phyloP scores from a whole-genome alignment of 306 rosid genomes.

The Castanea sativa region DNA sequence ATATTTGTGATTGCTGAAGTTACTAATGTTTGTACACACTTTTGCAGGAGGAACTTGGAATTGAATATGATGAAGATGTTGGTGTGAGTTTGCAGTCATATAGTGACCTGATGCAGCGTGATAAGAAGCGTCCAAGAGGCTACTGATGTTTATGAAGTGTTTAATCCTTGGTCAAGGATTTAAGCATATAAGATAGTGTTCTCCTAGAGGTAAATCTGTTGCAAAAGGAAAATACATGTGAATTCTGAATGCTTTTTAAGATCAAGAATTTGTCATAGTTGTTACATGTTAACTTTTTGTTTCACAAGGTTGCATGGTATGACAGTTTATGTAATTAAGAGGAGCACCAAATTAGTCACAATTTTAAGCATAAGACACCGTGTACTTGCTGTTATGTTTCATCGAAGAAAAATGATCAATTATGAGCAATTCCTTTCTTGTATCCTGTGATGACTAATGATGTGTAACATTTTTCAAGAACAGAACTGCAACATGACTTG shows the following conservation, averaged over 20 bases:
- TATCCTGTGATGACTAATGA: background rate
- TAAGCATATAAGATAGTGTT: conserved; percentile 19
- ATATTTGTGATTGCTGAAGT: conserved; percentile 5
- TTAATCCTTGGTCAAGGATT: conserved; percentile 8
- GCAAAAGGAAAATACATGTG: background rate
- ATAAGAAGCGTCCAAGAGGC: conserved; percentile 60
- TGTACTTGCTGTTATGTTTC: background rate
- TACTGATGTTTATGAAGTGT: conserved; percentile 33
- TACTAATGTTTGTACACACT: conserved; percentile 10
- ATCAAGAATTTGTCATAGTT: background rate
- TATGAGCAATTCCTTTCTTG: background rate
- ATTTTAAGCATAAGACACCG: background rate
- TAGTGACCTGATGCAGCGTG: conserved; percentile 54
- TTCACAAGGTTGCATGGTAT: background rate
- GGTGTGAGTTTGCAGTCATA: conserved; percentile 69
- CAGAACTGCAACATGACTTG: background rate
- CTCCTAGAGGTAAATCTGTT: background rate
- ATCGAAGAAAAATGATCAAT: background rate
- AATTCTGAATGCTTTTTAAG: conserved; percentile 9
- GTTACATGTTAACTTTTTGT: background rate
- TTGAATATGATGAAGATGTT: conserved; percentile 77
- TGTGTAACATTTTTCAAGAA: background rate
- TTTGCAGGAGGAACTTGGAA: conserved; percentile 85
- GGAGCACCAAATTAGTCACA: background rate
- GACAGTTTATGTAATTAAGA: background rate